These are phyloP conservation scores for Phaeosphaeria sp. DNA, from an alignment of 2,329 filamentous ascomycete species.

Conservation along the genomic window DNA sequence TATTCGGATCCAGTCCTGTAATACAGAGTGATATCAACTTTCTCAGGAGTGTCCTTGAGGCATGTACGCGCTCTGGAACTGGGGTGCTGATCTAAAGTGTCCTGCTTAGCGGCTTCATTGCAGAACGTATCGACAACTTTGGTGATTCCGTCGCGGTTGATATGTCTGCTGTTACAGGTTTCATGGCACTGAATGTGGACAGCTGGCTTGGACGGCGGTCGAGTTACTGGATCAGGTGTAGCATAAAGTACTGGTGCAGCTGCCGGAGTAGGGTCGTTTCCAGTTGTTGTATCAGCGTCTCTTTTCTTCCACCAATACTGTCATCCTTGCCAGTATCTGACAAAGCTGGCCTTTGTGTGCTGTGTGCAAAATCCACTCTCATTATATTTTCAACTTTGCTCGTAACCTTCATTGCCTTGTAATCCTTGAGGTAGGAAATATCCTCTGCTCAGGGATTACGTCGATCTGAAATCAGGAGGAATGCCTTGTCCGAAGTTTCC, in stretches of 20 bases:
- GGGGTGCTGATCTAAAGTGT: neutral
- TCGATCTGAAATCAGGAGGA: neutral
- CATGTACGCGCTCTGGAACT: neutral
- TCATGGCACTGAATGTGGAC: neutral
- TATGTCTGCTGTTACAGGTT: neutral
- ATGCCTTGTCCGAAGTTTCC: neutral
- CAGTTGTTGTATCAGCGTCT: neutral
- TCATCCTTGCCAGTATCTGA: neutral
- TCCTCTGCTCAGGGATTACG: neutral
- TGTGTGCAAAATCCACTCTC: neutral
- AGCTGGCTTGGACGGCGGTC: neutral
- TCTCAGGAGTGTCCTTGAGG: neutral
- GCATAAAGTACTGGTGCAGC: neutral
- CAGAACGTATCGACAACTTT: neutral
- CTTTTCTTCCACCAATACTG: conserved; percentile 1
- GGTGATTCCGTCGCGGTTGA: neutral
- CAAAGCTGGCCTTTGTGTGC: neutral
- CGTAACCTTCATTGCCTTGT: neutral
- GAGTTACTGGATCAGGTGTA: neutral
- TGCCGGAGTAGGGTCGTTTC: neutral
- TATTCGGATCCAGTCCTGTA: neutral
- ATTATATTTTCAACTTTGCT: neutral
- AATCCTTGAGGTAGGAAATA: conserved; percentile 1
- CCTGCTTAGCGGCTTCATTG: neutral
- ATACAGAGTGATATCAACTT: neutral